Evolutionary conservation across 2,329 filamentous ascomycete genomes (phyloP), one percentile per base, ranked within the genome.

Genomic region (Pseudopyrenochaeta lycopersici): DNA sequence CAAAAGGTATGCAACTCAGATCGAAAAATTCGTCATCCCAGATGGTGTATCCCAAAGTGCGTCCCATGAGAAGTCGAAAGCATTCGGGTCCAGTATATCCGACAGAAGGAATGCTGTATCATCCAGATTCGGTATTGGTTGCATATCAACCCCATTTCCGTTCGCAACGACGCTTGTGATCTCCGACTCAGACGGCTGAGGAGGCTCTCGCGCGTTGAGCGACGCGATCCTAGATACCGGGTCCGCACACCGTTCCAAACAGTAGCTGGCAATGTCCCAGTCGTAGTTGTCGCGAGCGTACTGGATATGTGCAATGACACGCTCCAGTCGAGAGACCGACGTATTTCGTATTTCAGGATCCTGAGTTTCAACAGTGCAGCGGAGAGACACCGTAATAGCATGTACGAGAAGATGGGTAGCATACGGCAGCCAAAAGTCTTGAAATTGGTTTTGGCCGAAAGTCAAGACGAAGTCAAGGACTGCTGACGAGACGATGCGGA

Each of bases 251-350:
- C 75, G 56, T 36, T 84, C 81, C 3, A 85, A 68, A 39, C 81
- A 84, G 68, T 83, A 84, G 43, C 82, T 79, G 7, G 82, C 82
- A 7, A 85, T 77, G 56, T 85, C 83, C 82, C 83, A 85, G 44
- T 82, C 78, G 60, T 82, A 79, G 45, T 82, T 78, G 27, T 80
- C 78, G 12, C 77, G 74, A 18, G 81, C 80, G 41, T 76, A 73
- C 35, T 79, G 78, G 7, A 84, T 77, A 29, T 81, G 78, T 7
- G 76, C 73, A 32, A 81, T 78, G 36, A 83, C 74, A 2, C 75
- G 76, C 52, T 83, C 77, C 1, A 84, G 80, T 21, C 80, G 80
- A 6, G 73, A 52, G 42, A 84, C 76, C 46, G 78, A 81, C 2
- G 77, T 74, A 7, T 76, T 77, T 9, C 80, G 77, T 14, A 80